These are phyloP conservation scores for Penicillium sp. DNA, from an alignment of 2,329 filamentous ascomycete species.

Conservation along the genomic window DNA sequence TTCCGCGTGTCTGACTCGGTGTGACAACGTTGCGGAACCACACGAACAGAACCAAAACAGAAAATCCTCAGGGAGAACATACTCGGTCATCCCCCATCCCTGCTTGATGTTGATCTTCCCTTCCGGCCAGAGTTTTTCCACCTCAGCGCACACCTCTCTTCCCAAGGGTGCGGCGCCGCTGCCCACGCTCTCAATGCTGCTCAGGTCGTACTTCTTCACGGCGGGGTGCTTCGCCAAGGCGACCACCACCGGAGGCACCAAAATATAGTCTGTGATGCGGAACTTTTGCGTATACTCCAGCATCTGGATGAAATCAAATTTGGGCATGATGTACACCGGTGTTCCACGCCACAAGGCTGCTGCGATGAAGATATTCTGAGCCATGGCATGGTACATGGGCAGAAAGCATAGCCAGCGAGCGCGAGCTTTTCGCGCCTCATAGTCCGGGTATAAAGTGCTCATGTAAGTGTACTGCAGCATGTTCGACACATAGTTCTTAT, in stretches of 20 bases:
- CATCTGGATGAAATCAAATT: slow-evolving; percentile 69
- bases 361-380: slow-evolving; percentile 65
- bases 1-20: no score
- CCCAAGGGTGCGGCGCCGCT: slow-evolving; percentile 65
- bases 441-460: slow-evolving; percentile 43
- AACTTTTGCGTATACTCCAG: slow-evolving; percentile 62
- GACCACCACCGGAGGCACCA: slow-evolving; percentile 72
- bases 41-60: no score
- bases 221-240: slow-evolving; percentile 65
- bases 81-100: slow-evolving; percentile 86
- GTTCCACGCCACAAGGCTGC: slow-evolving; percentile 46
- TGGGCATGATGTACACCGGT: slow-evolving; percentile 71
- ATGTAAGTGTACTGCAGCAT: slow-evolving; percentile 54
- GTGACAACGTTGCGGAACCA: no score
- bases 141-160: slow-evolving; percentile 49
- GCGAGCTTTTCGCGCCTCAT: slow-evolving; percentile 39
- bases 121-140: slow-evolving; percentile 51
- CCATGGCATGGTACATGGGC: slow-evolving; percentile 70
- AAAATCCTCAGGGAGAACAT: slow-evolving; percentile 11
- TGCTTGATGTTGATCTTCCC: slow-evolving; percentile 54
- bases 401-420: slow-evolving; percentile 59
- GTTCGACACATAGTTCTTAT: slow-evolving; percentile 70
- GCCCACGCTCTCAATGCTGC: slow-evolving; percentile 53
- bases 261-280: slow-evolving; percentile 59
- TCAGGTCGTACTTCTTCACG: slow-evolving; percentile 61